Evolutionary conservation across 768 basidiomycete genomes (phyloP), one percentile per base, ranked within the genome.

Genomic region (Psilocybe tampanensis): DNA sequence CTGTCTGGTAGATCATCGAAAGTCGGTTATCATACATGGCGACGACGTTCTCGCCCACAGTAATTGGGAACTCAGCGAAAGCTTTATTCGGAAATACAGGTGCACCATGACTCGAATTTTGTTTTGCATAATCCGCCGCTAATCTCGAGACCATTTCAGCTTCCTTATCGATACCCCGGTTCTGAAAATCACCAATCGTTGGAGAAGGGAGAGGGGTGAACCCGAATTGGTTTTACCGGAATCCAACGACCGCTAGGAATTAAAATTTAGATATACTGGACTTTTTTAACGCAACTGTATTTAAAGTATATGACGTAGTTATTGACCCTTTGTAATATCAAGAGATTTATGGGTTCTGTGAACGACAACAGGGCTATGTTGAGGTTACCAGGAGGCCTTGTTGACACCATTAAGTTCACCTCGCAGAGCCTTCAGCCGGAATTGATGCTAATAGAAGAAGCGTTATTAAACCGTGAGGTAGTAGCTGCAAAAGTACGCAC

Each of bases 41-140:
- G 92, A 96, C 62, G 95, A 98, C 65, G 90, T 94, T 19, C 78
- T 97, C n/a, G 86, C 88, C 3, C 92, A 96, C 63, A 76, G 74
- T 42, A 95, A 92, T 65, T 97, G 95, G 94, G 95, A 98, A 72
- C 79, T 97, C 39, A 78, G 81, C 15, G 94, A 95, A 66, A 77
- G 79, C 51, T 97, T 94, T 85, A 76, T 97, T 44, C 81, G 85
- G 55, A 85, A 90, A 72, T 95, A 91, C 62, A 86, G 86, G 94
- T 94, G 47, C 42, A 85, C 74, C 39, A 55, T 50, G 13, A 32
- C 44, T 39, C 15, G 34, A 5, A 41, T 29, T 26, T 15, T 48
- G 29, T 52, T 17, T 32, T 26, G 8, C 13, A 47, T 26, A 7
- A 18, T 41, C 8, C 47, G 18, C 11, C 8, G 39, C 24, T 43